Evolutionary conservation across 306 rosid species (phyloP), one percentile per base, ranked within the genome.

Genomic region (Fragaria ananassa): DNA sequence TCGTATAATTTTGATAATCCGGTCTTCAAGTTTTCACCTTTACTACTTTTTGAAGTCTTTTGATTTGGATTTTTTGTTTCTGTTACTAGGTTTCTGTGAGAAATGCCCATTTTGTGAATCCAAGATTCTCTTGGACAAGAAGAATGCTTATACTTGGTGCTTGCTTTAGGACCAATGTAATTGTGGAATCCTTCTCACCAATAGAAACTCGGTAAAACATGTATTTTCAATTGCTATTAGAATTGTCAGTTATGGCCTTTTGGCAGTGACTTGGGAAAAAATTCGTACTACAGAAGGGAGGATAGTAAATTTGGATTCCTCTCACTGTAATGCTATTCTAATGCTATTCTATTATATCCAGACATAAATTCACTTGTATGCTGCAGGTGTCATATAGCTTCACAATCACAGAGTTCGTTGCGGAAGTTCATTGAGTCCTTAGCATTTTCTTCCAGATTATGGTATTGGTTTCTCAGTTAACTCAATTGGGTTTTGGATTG

Each of bases 61-160:
- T 10, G 8, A 60, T 47, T 50, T 75, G 56, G 25, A 41, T 41
- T 41, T 41, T 41, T 41, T 41, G 8, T 17, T 37, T 73, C 23
- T 37, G 74, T 23, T 21, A 81, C 82, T 76, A 94, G 98, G 80
- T 92, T 81, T 86, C 90, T 34, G 84, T 92, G 53, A 87, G 88
- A 82, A 95, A 90, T 83, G 95, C 83, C 57, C 97, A 92, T 78
- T 86, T 92, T 78, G 91, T 95, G 81, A 78, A 89, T 77, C 95
- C 97, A 6, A 82, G 78, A 71, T 92, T 89, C 84, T 76, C 89
- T 23, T 92, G 97, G 98, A 84, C 93, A 72, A 92, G 88, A 74
- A 92, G 87, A 84, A 70, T 86, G 77, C 84, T 90, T 85, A 71
- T 95, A 79, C 97, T 95, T 70, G 98, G 97, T 81, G 91, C 92